Percentiles rank a stretch among this genome's conserved stretches.
phyloP scores from a whole-genome alignment of 306 rosid genomes.

The Echinosophora koreensis region DNA sequence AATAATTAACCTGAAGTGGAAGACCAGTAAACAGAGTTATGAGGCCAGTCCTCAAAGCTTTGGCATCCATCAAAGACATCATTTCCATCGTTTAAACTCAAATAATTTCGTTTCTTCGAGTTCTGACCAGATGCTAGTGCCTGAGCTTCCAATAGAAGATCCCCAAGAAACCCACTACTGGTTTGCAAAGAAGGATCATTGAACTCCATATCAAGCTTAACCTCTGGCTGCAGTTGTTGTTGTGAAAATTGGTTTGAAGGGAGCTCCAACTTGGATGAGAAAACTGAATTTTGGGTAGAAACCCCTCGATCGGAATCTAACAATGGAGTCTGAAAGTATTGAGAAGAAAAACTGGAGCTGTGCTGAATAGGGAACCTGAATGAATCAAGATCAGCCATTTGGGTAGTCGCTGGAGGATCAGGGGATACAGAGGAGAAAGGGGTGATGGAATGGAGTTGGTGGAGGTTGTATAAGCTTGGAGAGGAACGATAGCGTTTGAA shows the following conservation, averaged over 20 bases:
- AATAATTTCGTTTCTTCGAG: constrained; percentile 48
- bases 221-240: constrained; percentile 44
- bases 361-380: constrained; percentile 59
- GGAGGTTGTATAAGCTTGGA: constrained; percentile 13
- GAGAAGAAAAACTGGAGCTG: constrained; percentile 49
- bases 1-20: constrained; percentile 47
- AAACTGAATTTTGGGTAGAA: constrained; percentile 32
- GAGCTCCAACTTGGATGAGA: constrained; percentile 62
- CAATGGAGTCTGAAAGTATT: constrained; percentile 50
- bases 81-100: constrained; percentile 58
- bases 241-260: constrained; percentile 72
- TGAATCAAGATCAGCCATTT: constrained; percentile 44
- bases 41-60: constrained; percentile 48
- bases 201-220: constrained; percentile 45
- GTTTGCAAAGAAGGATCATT: constrained; percentile 43
- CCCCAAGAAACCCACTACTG: constrained; percentile 57
- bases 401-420: constrained; percentile 15
- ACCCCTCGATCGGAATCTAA: constrained; percentile 48
- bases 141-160: constrained; percentile 68
- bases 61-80: constrained; percentile 52
- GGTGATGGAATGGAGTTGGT: constrained; percentile 37
- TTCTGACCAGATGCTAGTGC: constrained; percentile 50
- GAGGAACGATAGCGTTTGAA: constrained; percentile 58
- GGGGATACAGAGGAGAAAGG: neutral
- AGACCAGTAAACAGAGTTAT: constrained; percentile 55